These are phyloP conservation scores for Stemphylium vesicarium DNA, from an alignment of 2,329 filamentous ascomycete genomes.

Conservation along the genomic window DNA sequence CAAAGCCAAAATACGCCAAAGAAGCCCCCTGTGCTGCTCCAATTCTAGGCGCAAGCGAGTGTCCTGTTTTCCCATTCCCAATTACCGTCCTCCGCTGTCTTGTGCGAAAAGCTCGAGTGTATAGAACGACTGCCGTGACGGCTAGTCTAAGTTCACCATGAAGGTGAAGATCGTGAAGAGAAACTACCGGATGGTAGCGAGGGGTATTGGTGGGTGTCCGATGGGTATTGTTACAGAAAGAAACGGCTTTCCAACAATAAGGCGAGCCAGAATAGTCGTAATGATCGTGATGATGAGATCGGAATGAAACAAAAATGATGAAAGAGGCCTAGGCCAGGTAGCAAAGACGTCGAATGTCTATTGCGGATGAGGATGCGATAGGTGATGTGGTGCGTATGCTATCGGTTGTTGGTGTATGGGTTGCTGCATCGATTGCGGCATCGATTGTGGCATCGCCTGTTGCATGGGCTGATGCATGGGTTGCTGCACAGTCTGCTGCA, in stretches of 20 bases:
- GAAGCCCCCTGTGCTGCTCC: conserved; percentile 3
- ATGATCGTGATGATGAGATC: conserved; percentile 25
- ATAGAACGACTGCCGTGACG: conserved; percentile 7
- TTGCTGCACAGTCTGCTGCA: conserved; percentile 12
- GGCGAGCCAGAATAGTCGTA: conserved; percentile 14
- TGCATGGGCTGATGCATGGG: conserved; percentile 11
- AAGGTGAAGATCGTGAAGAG: conserved; percentile 3
- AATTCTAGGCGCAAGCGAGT: conserved; percentile 17
- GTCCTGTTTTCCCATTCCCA: conserved; percentile 20
- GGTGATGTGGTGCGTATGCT: conserved; percentile 26
- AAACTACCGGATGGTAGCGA: conserved; percentile 3
- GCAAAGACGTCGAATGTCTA: conserved; percentile 9
- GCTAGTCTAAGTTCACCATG: conserved; percentile 2
- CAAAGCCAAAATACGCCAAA: not conserved
- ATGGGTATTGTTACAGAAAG: conserved; percentile 16
- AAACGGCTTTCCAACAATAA: conserved; percentile 1
- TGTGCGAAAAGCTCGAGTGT: conserved; percentile 7
- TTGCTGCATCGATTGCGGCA: conserved; percentile 13
- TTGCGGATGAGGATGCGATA: conserved; percentile 25
- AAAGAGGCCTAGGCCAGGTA: conserved; percentile 19
- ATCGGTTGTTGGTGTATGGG: conserved; percentile 19
- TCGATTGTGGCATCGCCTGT: not conserved
- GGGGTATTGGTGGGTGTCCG: conserved; percentile 8
- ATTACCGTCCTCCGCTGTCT: conserved; percentile 27
- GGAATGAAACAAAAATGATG: conserved; percentile 15